Conservation (phyloP, 2,329 filamentous ascomycete species). For the Neofusicoccum ribis region DNA sequence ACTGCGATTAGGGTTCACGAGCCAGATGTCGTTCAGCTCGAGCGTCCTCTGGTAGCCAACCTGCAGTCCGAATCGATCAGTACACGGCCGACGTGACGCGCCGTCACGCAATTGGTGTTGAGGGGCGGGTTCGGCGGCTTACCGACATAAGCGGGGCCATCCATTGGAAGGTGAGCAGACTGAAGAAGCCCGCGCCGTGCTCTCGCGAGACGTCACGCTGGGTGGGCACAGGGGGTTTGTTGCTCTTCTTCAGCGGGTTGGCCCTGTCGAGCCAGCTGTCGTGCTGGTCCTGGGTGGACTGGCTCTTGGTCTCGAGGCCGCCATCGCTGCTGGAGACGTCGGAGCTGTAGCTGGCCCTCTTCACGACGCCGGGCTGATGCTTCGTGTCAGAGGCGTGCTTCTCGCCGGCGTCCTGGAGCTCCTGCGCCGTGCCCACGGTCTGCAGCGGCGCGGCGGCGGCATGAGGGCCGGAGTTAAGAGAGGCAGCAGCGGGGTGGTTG, state of each 20-base stretch:
- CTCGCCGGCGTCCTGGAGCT: constrained; percentile 28
- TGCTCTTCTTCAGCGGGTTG: constrained; percentile 51
- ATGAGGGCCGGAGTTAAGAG: constrained; percentile 39
- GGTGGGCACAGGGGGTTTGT: constrained; percentile 57
- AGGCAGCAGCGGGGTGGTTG: constrained; percentile 34
- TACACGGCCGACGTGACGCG: too few relatives aligned
- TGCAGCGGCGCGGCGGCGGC: constrained; percentile 42
- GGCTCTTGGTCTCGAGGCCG: constrained; percentile 25
- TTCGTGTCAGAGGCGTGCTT: constrained; percentile 15
- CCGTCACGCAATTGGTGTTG: background rate
- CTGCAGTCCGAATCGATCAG: constrained; percentile 40
- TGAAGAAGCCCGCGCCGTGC: constrained; percentile 71
- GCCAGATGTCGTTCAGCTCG: constrained; percentile 83
- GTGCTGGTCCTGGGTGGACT: background rate
- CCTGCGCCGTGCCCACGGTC: constrained; percentile 30
- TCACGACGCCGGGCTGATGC: constrained; percentile 20
- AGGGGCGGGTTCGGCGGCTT: constrained; percentile 20
- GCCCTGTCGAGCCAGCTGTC: constrained; percentile 58
- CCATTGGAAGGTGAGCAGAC: constrained; percentile 81
- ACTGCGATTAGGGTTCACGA: constrained; percentile 77
- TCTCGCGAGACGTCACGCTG: constrained; percentile 63
- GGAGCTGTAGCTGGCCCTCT: constrained; percentile 28
- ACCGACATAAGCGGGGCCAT: constrained; percentile 77
- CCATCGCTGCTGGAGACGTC: constrained; percentile 30
- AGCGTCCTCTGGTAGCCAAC: constrained; percentile 83